phyloP scores from a whole-genome alignment of 805 yeast species.

The Ogataea salicorniae region DNA sequence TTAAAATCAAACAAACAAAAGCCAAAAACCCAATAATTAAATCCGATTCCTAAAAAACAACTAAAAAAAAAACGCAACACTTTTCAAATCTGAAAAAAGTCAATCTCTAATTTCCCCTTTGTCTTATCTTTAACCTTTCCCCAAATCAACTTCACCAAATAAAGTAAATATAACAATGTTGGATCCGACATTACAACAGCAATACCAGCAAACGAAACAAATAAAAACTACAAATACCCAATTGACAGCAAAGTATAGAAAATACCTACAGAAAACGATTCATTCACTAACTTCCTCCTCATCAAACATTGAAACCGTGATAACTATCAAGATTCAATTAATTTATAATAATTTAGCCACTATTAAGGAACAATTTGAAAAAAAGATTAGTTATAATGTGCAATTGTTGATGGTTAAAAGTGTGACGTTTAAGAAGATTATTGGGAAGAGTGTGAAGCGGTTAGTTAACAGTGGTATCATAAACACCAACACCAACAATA shows the following conservation, averaged over 20 bases:
- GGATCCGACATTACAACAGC: slow-evolving; percentile 22
- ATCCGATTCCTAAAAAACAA: too few relatives aligned
- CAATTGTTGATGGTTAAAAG: slow-evolving; percentile 2
- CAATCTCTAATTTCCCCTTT: too few relatives aligned
- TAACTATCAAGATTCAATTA: slow-evolving; percentile 22
- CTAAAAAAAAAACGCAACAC: too few relatives aligned
- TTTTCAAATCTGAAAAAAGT: too few relatives aligned
- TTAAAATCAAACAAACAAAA: neutral
- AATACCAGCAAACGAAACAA: slow-evolving; percentile 19
- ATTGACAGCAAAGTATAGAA: slow-evolving; percentile 18
- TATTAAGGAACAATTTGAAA: slow-evolving; percentile 19
- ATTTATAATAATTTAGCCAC: slow-evolving; percentile 27
- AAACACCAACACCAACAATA: neutral
- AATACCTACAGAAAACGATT: slow-evolving; percentile 19
- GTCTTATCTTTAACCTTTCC: neutral
- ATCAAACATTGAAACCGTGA: slow-evolving; percentile 15
- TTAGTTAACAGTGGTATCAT: neutral
- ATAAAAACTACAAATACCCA: slow-evolving; percentile 18
- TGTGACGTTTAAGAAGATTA: slow-evolving; percentile 1
- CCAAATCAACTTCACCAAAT: neutral
- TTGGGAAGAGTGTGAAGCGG: neutral
- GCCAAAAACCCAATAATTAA: neutral
- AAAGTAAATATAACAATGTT: slow-evolving; percentile 5
- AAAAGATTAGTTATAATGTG: slow-evolving; percentile 11
- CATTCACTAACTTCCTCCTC: slow-evolving; percentile 11